These are phyloP conservation scores for Calonectria hawksworthii DNA, from an alignment of 2,329 filamentous ascomycete species.

Conservation along the genomic window DNA sequence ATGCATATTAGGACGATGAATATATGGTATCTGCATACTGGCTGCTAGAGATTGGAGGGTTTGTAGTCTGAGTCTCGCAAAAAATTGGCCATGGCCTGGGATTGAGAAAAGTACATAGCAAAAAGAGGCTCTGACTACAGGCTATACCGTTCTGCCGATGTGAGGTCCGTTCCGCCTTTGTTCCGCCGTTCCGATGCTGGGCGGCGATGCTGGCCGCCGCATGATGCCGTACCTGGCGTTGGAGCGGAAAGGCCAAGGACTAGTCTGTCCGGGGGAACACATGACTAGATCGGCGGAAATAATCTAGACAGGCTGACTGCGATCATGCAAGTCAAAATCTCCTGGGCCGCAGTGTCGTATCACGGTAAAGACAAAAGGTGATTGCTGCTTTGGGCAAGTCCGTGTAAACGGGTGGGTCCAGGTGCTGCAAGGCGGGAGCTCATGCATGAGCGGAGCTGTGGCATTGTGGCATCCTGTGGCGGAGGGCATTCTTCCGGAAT, in stretches of 20 bases:
- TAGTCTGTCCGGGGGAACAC: neutral
- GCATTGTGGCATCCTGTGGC: conserved; percentile 40
- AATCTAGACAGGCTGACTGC: neutral
- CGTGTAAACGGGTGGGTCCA: conserved; percentile 36
- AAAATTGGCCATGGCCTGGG: conserved; percentile 35
- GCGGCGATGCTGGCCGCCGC: neutral
- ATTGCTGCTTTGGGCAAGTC: conserved; percentile 48
- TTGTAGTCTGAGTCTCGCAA: conserved; percentile 41
- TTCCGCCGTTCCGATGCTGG: conserved; percentile 1
- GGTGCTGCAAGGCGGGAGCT: conserved; percentile 42
- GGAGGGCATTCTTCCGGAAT: conserved; percentile 49
- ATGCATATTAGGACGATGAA: conserved; percentile 9
- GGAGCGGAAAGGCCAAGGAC: neutral
- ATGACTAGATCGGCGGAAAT: neutral
- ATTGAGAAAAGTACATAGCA: conserved; percentile 36
- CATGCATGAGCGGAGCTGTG: conserved; percentile 39
- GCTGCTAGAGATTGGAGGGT: conserved; percentile 17
- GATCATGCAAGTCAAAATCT: neutral
- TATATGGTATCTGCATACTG: conserved; percentile 23
- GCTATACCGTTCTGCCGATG: neutral
- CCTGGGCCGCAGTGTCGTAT: neutral
- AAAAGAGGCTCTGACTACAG: conserved; percentile 18
- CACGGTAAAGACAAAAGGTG: conserved; percentile 12
- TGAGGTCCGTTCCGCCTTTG: neutral
- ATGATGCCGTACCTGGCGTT: neutral